Percentiles rank a stretch among this genome's conserved stretches.
These are phyloP conservation scores for Penicillium taxi DNA, from an alignment of 495 filamentous ascomycete species.

Conservation along the genomic window DNA sequence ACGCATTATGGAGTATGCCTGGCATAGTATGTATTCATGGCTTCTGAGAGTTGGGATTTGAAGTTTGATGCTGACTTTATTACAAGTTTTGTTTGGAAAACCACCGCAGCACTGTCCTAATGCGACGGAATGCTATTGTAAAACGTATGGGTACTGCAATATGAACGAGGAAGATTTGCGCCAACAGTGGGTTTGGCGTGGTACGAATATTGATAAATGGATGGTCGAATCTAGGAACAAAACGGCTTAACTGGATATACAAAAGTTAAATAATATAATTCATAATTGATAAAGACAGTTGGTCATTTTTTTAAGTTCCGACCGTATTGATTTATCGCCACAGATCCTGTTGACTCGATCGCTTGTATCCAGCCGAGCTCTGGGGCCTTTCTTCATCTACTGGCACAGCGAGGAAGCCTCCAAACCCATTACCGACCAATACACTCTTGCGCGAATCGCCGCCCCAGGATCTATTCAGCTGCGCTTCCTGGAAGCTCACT, in stretches of 20 bases:
- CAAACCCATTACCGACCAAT: slow-evolving; percentile 68
- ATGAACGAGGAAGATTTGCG: slow-evolving; percentile 13
- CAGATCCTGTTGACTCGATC: slow-evolving; percentile 34
- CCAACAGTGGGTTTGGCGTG: slow-evolving; percentile 21
- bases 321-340: slow-evolving; percentile 35
- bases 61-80: slow-evolving; percentile 4
- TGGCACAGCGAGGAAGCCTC: slow-evolving; percentile 76
- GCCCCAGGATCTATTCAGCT: slow-evolving; percentile 51
- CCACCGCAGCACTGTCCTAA: slow-evolving; percentile 25
- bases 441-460: slow-evolving; percentile 52
- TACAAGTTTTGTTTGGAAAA: slow-evolving; percentile 22
- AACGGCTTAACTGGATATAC: neutral
- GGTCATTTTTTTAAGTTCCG: too few species aligned
- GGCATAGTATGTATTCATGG: slow-evolving; percentile 47
- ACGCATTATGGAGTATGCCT: slow-evolving; percentile 59
- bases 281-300: too few species aligned
- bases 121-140: slow-evolving; percentile 32
- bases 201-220: slow-evolving; percentile 12
- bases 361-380: slow-evolving; percentile 31
- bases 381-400: slow-evolving; percentile 33
- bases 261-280: neutral
- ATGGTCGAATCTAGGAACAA: slow-evolving; percentile 11
- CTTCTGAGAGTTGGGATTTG: neutral
- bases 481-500: slow-evolving; percentile 46
- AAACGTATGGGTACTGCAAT: slow-evolving; percentile 30